phyloP scores from a whole-genome alignment of 2,329 filamentous ascomycete genomes.

The Rutstroemia sp. region DNA sequence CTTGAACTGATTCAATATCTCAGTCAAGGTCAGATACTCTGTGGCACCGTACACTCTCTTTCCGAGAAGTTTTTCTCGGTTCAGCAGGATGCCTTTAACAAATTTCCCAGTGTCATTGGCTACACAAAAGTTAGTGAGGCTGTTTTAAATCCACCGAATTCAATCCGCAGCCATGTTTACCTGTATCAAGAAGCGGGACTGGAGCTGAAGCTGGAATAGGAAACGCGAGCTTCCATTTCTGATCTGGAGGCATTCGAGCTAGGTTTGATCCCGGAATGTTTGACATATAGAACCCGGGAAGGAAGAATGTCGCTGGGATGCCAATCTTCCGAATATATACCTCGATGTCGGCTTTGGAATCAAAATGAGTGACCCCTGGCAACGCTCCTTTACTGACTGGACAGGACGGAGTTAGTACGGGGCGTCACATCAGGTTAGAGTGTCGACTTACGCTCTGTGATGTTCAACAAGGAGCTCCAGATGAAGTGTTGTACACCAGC shows the following conservation, averaged over 20 bases:
- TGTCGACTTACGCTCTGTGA: conserved; percentile 32
- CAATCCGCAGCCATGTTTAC: background rate
- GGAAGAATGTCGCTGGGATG: conserved; percentile 41
- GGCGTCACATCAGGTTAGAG: background rate
- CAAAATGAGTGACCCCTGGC: conserved; percentile 33
- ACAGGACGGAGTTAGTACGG: background rate
- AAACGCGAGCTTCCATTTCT: conserved; percentile 26
- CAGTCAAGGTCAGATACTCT: conserved; percentile 34
- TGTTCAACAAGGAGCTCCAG: conserved; percentile 37
- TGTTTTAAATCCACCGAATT: no score
- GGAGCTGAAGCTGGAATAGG: conserved; percentile 26
- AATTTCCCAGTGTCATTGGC: conserved; percentile 31
- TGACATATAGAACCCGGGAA: conserved; percentile 45
- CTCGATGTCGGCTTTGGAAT: conserved; percentile 34
- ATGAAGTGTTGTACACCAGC: conserved; percentile 39
- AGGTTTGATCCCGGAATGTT: conserved; percentile 33
- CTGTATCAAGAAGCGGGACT: conserved; percentile 30
- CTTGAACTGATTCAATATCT: conserved; percentile 36
- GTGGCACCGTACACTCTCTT: conserved; percentile 37
- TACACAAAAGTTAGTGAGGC: background rate
- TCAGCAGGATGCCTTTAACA: conserved; percentile 27
- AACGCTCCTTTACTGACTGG: conserved; percentile 36
- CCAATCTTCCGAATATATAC: conserved; percentile 30
- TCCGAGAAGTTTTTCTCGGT: conserved; percentile 34
- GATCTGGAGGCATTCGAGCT: conserved; percentile 22